These are phyloP conservation scores for Heliosperma pusillum DNA, from an alignment of 148 eudicot species.

Conservation along the genomic window DNA sequence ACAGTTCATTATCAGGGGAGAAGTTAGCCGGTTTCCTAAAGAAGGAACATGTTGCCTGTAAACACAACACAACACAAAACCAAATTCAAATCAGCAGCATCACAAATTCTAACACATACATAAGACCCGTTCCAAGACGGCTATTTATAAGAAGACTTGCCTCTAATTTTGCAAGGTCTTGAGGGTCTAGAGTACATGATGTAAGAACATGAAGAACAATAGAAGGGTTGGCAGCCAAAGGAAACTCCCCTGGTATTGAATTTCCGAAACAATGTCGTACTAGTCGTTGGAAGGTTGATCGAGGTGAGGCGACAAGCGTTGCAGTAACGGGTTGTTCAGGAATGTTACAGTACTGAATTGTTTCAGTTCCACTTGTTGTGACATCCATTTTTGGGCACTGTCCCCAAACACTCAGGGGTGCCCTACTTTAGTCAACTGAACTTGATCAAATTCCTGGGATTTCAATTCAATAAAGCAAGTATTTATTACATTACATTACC, in stretches of 20 bases:
- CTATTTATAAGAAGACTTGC: constrained; percentile 44
- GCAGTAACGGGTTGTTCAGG: constrained; percentile 63
- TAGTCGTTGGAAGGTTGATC: constrained; percentile 50
- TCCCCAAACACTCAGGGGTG: constrained; percentile 49
- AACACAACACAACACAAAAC: constrained; percentile 24
- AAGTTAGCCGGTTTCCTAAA: constrained; percentile 83
- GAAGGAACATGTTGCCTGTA: constrained; percentile 89
- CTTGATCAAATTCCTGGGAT: constrained; percentile 13
- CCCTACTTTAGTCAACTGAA: constrained; percentile 29
- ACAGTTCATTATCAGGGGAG: constrained; percentile 71
- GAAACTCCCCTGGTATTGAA: constrained; percentile 75
- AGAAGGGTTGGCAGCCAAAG: constrained; percentile 78
- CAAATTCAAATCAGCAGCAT: constrained; percentile 67
- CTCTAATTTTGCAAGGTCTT: constrained; percentile 90
- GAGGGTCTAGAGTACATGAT: constrained; percentile 67
- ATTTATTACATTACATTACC: constrained; percentile 15
- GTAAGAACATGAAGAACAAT: constrained; percentile 86
- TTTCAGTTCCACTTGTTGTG: constrained; percentile 64
- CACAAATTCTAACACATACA: constrained; percentile 51
- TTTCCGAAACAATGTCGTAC: constrained; percentile 84
- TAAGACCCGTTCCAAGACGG: background rate
- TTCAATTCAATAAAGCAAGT: constrained; percentile 7
- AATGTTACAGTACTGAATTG: constrained; percentile 62
- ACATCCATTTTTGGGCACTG: constrained; percentile 85
- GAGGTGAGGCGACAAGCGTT: constrained; percentile 42